Base-by-base conservation (phyloP, 2,329 filamentous ascomycete species). In the Daldinia eschscholtzii region DNA sequence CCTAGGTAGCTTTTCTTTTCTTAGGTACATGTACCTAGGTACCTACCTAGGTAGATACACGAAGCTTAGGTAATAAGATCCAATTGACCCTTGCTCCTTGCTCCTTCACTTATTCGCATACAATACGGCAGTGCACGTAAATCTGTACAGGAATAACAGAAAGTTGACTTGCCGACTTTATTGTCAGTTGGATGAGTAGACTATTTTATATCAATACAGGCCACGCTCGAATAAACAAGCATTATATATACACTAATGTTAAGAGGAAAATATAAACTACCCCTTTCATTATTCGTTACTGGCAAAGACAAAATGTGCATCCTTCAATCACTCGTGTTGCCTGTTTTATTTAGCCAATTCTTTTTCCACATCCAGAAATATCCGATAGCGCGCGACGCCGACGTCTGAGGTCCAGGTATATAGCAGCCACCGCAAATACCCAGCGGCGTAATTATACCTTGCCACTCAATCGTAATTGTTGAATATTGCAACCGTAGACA, bases 311-410 rank as follows among this genome's bases (percentile, higher is more conserved):
- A 6, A 33, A 33, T 6, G 30, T 1, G 30, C 30, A 13, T 5
- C 7, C n/a, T 9, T 46, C 6, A 53, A 28, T n/a, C 26, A n/a
- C 6, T 44, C 35, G 57, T 23, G 13, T 10, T 30, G n/a, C 46
- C 15, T 6, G 20, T 18, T 26, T 4, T 6, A 10, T 60, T 33
- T 39, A 63, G 52, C 69, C 71, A 72, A 6, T 71, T 67, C 60
- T 52, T 64, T 39, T 65, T 73, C 69, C 69, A 73, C 18, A 73
- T 57, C 71, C 71, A 73, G 65, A 72, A 73, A 52, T 63, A 72
- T 26, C 67, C 70, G 26, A 44, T 15, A 7, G 59, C 50, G 1
- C 20, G 44, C 28, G 18, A 13, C 2, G 28, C 10, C 23, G 23
- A 10, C 2, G 23, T 9, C 13, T 18, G 28, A 46, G 15, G 46